These are phyloP conservation scores for Antrodiella citrinella DNA, from an alignment of 768 basidiomycete species.

Conservation along the genomic window DNA sequence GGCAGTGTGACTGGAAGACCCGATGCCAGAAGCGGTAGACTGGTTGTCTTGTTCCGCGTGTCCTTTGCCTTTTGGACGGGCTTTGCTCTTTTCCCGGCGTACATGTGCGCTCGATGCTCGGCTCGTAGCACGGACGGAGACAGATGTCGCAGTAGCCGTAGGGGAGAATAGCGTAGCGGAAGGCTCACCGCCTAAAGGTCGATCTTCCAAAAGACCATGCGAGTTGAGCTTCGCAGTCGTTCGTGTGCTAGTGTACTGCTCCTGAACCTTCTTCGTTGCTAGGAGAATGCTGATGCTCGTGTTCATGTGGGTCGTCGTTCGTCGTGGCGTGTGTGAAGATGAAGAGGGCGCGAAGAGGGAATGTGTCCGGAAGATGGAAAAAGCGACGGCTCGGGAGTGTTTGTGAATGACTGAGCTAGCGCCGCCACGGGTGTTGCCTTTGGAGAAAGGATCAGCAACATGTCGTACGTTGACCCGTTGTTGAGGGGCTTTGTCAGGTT, in stretches of 20 bases:
- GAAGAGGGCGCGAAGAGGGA: conserved; percentile 19
- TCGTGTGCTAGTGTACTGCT: conserved; percentile 68
- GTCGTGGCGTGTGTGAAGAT: conserved; percentile 8
- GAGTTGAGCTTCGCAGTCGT: conserved; percentile 62
- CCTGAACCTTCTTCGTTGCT: conserved; percentile 69
- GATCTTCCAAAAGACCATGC: conserved; percentile 55
- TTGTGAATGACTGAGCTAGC: conserved; percentile 70
- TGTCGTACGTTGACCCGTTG: conserved; percentile 61
- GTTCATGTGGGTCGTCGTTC: conserved; percentile 11
- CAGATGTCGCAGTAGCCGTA: neutral
- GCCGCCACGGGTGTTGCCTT: conserved; percentile 36
- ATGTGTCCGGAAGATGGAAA: conserved; percentile 70
- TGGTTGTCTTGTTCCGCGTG: neutral
- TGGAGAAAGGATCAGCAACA: conserved; percentile 41
- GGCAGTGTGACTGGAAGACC: conserved; percentile 12
- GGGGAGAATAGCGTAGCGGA: neutral
- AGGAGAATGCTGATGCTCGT: conserved; percentile 42
- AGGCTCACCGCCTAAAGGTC: neutral
- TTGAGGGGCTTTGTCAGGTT: conserved; percentile 51
- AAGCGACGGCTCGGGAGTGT: conserved; percentile 71
- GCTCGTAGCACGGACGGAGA: neutral
- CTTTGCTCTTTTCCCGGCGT: neutral
- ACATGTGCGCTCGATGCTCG: neutral
- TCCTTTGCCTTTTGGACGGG: neutral
- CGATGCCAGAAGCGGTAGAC: neutral